Evolutionary conservation across 768 basidiomycete species (phyloP), one percentile per base, ranked within the genome.

Genomic region (Rhizopogon vulgaris): DNA sequence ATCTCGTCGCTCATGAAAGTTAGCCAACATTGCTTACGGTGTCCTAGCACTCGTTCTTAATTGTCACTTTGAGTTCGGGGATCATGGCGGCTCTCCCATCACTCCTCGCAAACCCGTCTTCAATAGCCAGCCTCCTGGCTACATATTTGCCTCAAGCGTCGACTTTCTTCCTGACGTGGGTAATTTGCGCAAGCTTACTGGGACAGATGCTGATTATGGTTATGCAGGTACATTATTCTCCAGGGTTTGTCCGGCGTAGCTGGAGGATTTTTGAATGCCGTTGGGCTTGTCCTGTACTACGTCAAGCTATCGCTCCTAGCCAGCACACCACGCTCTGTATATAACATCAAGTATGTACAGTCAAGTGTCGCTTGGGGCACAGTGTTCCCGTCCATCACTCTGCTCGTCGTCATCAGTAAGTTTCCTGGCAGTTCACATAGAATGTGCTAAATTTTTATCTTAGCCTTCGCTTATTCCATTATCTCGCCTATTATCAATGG

Each of bases 401-500:
- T 96, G 4, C 71, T 96, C 41, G 79, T 82, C 37, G 87, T 94
- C 37, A 94, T 95, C 68, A 78, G 87, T 90, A 52, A 61, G 84
- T 74, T 18, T 11, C 8, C 5, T 27, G 4, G 22, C 11, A 43
- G 25, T 28, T 22, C 28, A 3, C 38, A 22, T 51, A 36, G 52
- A 38, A 61, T 34, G n/a, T 17, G 24, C 24, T 51, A 50, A 18
- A 15, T 30, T 17, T 27, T 39, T 3, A 34, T 17, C 37, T 10
- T 52, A 85, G 83, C 85, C 7, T 66, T 90, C 25, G 85, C 79
- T 2, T 98, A 97, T 71, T 85, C 84, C 32, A 78, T 94, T 64
- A 94, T 97, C 58, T 85, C 92, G 5, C 94, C 94, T 0, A 77
- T 98, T 63, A 94, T 96, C 73, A 94, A 92, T 57, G 94, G 94